Evolutionary conservation across 306 rosid genomes (phyloP).

Genomic region (Begonia fuchsioides): DNA sequence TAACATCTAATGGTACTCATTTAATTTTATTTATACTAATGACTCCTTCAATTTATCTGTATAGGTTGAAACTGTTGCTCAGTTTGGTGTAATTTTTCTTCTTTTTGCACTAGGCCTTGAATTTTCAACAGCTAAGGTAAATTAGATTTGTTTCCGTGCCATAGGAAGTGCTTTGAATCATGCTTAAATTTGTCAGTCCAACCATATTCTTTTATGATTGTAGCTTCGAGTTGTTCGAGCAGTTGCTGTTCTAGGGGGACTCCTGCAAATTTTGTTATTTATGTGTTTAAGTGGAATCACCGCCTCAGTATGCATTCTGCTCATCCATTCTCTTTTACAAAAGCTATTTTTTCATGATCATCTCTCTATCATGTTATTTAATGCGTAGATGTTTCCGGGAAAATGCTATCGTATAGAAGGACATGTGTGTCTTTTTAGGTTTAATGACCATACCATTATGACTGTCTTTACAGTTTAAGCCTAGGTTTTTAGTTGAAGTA

Average conservation of each 20-base stretch:
- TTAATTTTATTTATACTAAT: no score
- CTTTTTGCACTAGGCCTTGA: slow-evolving; percentile 94
- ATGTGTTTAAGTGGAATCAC: slow-evolving; percentile 88
- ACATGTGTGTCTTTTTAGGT: no score
- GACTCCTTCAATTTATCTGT: no score
- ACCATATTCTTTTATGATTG: slow-evolving; percentile 17
- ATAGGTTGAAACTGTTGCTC: slow-evolving; percentile 99
- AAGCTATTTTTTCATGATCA: no score
- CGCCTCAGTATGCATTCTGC: slow-evolving; percentile 46
- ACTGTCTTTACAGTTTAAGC: no score
- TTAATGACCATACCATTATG: no score
- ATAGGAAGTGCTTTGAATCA: slow-evolving; percentile 5
- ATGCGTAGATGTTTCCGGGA: no score
- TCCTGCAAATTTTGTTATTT: slow-evolving; percentile 80
- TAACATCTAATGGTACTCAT: no score
- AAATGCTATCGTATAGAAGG: no score
- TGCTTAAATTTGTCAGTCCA: slow-evolving; percentile 5
- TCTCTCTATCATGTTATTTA: no score
- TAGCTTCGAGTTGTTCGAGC: slow-evolving; percentile 91
- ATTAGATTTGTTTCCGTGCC: slow-evolving; percentile 13
- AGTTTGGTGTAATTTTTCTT: slow-evolving; percentile 95
- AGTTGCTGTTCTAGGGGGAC: slow-evolving; percentile 90
- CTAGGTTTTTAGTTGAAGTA: no score
- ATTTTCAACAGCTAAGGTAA: slow-evolving; percentile 76
- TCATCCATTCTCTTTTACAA: no score